phyloP scores from a whole-genome alignment of 1,284 basidiomycete species.

The Rhodotorula mucilaginosa region DNA sequence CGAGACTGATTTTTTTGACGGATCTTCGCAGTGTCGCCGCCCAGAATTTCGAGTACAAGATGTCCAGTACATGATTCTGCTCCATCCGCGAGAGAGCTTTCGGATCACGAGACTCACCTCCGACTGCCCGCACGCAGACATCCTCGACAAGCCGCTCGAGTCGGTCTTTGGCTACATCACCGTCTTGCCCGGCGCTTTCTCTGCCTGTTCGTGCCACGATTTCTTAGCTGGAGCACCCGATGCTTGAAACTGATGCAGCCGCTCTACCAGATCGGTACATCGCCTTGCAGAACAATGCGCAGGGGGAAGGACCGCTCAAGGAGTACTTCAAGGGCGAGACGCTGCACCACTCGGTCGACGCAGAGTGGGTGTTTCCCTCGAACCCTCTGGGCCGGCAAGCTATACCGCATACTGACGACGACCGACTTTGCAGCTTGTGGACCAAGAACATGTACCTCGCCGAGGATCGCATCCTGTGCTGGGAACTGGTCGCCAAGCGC shows the following conservation, averaged over 20 bases:
- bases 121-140: slow-evolving; percentile 27
- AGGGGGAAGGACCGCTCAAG: slow-evolving; percentile 62
- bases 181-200: slow-evolving; percentile 61
- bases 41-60: slow-evolving; percentile 69
- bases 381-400: neutral
- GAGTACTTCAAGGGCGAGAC: slow-evolving; percentile 82
- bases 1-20: neutral
- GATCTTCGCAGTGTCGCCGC: slow-evolving; percentile 59
- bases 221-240: too few species aligned
- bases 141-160: slow-evolving; percentile 79
- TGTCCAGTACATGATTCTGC: slow-evolving; percentile 16
- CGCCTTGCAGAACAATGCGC: slow-evolving; percentile 78
- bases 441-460: slow-evolving; percentile 95
- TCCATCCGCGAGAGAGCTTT: slow-evolving; percentile 71
- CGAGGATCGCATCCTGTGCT: slow-evolving; percentile 69
- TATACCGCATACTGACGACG: neutral
- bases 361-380: slow-evolving; percentile 15
- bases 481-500: slow-evolving; percentile 88
- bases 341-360: slow-evolving; percentile 53
- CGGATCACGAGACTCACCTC: slow-evolving; percentile 52
- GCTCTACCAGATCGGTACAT: slow-evolving; percentile 63
- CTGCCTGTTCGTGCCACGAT: slow-evolving; percentile 60
- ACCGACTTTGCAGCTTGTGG: slow-evolving; percentile 15
- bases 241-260: too few species aligned
- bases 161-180: slow-evolving; percentile 69